phyloP scores from a whole-genome alignment of 129 eudicot genomes.

The Flaveria brownii region DNA sequence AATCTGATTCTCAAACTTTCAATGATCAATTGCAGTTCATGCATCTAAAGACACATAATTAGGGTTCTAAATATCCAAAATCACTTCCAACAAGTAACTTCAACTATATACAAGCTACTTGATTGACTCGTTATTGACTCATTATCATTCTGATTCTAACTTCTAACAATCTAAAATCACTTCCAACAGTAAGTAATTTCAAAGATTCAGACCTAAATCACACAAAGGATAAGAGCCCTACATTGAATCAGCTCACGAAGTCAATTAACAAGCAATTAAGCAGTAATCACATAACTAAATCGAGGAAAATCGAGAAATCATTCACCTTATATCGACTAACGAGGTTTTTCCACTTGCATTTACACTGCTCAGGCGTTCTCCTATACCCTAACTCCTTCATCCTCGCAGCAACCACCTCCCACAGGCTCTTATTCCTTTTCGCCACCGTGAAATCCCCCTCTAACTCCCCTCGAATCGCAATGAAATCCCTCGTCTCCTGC shows the following conservation, averaged over 20 bases:
- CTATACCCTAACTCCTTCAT: constrained; percentile 68
- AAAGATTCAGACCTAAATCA: constrained; percentile 3
- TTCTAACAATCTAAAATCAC: neutral
- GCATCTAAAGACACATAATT: constrained; percentile 9
- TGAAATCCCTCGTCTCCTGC: constrained; percentile 69
- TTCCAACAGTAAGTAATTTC: constrained; percentile 12
- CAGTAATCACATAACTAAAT: neutral
- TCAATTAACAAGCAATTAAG: constrained; percentile 2
- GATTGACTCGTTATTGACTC: too few species aligned
- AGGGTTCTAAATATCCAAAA: neutral
- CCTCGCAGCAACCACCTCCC: constrained; percentile 63
- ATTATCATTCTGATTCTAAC: too few species aligned
- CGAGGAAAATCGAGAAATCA: neutral
- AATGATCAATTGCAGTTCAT: neutral
- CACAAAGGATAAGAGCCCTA: constrained; percentile 5
- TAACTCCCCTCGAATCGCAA: constrained; percentile 57
- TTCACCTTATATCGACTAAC: constrained; percentile 62
- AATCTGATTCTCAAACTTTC: too few species aligned
- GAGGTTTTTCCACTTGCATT: constrained; percentile 80
- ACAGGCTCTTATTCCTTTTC: constrained; percentile 53
- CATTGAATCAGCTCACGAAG: too few species aligned
- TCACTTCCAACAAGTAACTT: constrained; percentile 18
- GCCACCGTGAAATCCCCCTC: constrained; percentile 50
- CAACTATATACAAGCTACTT: neutral
- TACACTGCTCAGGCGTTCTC: constrained; percentile 74